Conservation (phyloP, 2,329 filamentous ascomycete species). For the Aschersonia sp. region DNA sequence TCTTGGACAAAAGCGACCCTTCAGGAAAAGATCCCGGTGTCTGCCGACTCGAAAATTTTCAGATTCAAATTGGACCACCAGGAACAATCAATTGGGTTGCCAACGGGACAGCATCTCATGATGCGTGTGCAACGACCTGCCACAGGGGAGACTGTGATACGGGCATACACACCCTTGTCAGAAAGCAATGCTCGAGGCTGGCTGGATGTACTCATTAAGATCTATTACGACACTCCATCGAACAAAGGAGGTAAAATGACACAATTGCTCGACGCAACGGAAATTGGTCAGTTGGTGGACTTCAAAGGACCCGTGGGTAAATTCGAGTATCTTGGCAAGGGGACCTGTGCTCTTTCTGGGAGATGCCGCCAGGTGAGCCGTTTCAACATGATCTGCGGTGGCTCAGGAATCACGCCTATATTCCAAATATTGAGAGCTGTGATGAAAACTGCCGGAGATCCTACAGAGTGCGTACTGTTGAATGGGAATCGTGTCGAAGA, state of each 20-base stretch:
- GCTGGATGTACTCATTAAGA: conserved; percentile 67
- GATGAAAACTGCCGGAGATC: conserved; percentile 46
- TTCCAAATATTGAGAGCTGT: conserved; percentile 69
- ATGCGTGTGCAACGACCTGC: conserved; percentile 62
- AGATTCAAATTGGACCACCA: conserved; percentile 63
- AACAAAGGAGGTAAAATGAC: conserved; percentile 67
- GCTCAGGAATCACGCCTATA: conserved; percentile 85
- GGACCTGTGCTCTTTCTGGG: conserved; percentile 46
- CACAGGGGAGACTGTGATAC: conserved; percentile 59
- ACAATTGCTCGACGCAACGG: conserved; percentile 57
- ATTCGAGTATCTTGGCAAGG: conserved; percentile 62
- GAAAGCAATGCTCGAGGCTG: conserved; percentile 42
- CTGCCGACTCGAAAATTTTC: conserved; percentile 69
- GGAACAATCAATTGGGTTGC: conserved; percentile 58
- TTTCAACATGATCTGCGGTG: conserved; percentile 79
- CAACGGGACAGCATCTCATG: conserved; percentile 78
- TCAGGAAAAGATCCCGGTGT: conserved; percentile 52
- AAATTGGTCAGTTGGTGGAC: conserved; percentile 59
- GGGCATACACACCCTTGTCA: conserved; percentile 77
- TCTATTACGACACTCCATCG: conserved; percentile 52
- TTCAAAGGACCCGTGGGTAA: conserved; percentile 83
- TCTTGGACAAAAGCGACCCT: conserved; percentile 62
- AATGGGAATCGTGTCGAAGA: conserved; percentile 64
- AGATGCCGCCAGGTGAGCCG: conserved; percentile 41
- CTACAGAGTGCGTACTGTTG: conserved; percentile 56